These are phyloP conservation scores for Globisporangium nodosum DNA, from an alignment of 352 stramenopile genomes.

Conservation along the genomic window DNA sequence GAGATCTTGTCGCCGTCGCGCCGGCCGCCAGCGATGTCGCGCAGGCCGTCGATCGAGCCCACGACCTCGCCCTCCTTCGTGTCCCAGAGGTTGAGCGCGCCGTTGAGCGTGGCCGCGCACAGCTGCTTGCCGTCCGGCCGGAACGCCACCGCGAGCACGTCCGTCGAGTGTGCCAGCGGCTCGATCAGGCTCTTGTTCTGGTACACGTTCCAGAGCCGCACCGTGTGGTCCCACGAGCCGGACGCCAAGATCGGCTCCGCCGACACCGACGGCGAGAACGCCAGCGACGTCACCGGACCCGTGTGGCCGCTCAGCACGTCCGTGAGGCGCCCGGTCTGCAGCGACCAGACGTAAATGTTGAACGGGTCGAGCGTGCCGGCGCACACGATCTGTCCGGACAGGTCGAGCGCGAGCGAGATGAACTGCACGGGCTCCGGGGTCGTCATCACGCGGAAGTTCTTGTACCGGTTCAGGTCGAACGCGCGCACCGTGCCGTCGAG, in stretches of 20 bases:
- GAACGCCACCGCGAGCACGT: slow-evolving; percentile 96
- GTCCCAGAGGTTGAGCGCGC: slow-evolving; percentile 97
- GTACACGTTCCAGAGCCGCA: slow-evolving; percentile 99
- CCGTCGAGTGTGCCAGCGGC: slow-evolving; percentile 93
- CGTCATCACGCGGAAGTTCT: slow-evolving; percentile 98
- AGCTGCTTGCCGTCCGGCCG: slow-evolving; percentile 96
- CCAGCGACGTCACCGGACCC: slow-evolving; percentile 94
- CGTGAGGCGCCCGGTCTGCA: slow-evolving; percentile 95
- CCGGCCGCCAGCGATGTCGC: slow-evolving; percentile 94
- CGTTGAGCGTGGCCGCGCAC: slow-evolving; percentile 94
- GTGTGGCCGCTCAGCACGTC: slow-evolving; percentile 98
- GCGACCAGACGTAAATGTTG: slow-evolving; percentile 97
- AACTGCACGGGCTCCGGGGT: slow-evolving; percentile 97
- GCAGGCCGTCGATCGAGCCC: slow-evolving; percentile 94
- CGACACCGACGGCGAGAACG: slow-evolving; percentile 85
- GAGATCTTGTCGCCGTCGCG: slow-evolving; percentile 78
- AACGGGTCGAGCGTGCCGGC: slow-evolving; percentile 95
- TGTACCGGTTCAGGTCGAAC: slow-evolving; percentile 98
- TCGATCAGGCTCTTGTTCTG: slow-evolving; percentile 94
- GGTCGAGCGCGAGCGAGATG: slow-evolving; percentile 96
- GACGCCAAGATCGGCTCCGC: slow-evolving; percentile 90
- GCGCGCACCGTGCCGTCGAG: slow-evolving; percentile 98
- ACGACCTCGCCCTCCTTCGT: slow-evolving; percentile 93
- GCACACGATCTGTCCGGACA: slow-evolving; percentile 94
- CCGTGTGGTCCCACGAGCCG: slow-evolving; percentile 97